Conservation (phyloP, 139 green algal genomes). For the Diplosphaera chodatii region DNA sequence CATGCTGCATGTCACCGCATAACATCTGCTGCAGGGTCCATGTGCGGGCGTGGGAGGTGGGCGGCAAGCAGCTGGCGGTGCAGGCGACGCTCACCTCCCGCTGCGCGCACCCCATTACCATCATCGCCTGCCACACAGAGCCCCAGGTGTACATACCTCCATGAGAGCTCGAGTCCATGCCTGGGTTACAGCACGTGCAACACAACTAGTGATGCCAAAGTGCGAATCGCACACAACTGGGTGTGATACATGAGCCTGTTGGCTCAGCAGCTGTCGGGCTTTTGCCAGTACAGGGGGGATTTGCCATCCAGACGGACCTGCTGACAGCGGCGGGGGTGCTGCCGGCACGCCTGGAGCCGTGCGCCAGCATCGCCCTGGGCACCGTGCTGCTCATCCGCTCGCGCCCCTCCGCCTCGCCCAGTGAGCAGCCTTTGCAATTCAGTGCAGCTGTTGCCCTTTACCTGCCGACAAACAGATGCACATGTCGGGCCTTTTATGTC, state of each 20-base stretch:
- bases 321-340: conserved; percentile 9
- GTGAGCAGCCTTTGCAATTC: too few relatives aligned
- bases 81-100: conserved; percentile 22
- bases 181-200: too few relatives aligned
- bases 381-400: conserved; percentile 11
- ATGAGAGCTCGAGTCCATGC: too few relatives aligned
- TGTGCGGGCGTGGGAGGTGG: conserved; percentile 7
- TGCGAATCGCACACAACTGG: too few relatives aligned
- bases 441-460: too few relatives aligned
- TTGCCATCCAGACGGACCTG: conserved; percentile 2
- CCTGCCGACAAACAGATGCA: too few relatives aligned
- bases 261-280: too few relatives aligned
- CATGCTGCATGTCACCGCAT: too few relatives aligned
- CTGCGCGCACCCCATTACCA: conserved; percentile 12
- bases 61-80: conserved; percentile 15
- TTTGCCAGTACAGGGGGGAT: conserved; percentile 2
- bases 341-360: conserved; percentile 5
- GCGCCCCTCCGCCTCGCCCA: background rate
- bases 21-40: conserved; percentile 14
- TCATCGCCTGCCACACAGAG: background rate
- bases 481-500: too few relatives aligned
- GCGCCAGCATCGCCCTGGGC: conserved; percentile 5
- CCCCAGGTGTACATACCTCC: background rate
- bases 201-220: too few relatives aligned
- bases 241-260: too few relatives aligned